Percentiles rank a stretch among this genome's conserved stretches.
phyloP scores from a whole-genome alignment of 495 filamentous ascomycete species.

The Penicillium silybi region DNA sequence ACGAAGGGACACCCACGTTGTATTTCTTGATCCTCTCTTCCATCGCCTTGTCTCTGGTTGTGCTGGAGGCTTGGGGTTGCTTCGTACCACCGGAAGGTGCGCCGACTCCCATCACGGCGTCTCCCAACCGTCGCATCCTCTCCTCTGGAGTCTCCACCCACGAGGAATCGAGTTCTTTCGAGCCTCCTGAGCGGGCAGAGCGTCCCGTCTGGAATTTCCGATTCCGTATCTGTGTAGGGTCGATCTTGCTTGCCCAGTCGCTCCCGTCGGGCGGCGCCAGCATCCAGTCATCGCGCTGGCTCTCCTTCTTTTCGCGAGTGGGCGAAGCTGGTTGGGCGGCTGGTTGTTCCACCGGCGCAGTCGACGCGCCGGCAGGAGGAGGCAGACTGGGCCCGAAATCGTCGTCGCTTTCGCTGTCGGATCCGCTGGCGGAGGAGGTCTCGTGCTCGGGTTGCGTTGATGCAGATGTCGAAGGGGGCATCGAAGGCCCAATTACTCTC shows the following conservation, averaged over 20 bases:
- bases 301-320: constrained; percentile 12
- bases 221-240: constrained; percentile 77
- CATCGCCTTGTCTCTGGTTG: constrained; percentile 24
- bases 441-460: constrained; percentile 17
- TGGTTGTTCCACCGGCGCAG: constrained; percentile 1
- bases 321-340: neutral
- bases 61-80: constrained; percentile 3
- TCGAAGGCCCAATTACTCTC: constrained; percentile 33
- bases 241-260: constrained; percentile 62
- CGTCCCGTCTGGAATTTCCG: constrained; percentile 82
- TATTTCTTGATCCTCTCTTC: constrained; percentile 55
- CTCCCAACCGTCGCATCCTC: constrained; percentile 72
- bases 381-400: constrained; percentile 84
- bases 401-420: constrained; percentile 50
- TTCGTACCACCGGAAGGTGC: constrained; percentile 1
- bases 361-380: constrained; percentile 36
- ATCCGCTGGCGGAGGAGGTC: constrained; percentile 11
- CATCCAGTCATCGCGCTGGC: constrained; percentile 90
- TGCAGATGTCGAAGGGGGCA: constrained; percentile 25
- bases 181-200: constrained; percentile 39
- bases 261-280: constrained; percentile 68
- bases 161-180: constrained; percentile 49
- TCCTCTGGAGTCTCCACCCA: constrained; percentile 95
- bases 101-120: constrained; percentile 77
- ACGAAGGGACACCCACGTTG: constrained; percentile 36